Base-by-base conservation (phyloP, 352 stramenopile genomes). In the Phytophthora colocasiae region DNA sequence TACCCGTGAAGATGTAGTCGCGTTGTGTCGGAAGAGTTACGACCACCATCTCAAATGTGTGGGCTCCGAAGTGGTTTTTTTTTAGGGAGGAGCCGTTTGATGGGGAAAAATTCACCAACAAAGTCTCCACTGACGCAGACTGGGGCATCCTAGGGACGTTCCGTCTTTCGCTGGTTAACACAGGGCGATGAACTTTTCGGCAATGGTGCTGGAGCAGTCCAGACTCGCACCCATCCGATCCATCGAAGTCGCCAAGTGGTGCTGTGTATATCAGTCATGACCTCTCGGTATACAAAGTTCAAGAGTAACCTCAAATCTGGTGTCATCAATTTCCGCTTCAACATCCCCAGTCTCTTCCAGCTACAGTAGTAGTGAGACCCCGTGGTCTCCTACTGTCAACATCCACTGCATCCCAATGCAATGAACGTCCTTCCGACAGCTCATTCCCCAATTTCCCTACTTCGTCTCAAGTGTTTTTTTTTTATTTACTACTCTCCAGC, bases 391-490 rank as follows among this genome's bases (percentile, higher is more conserved):
- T 48, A 31, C 40, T 60, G 38, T 71, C 49, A 69, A 49, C 34
- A 54, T 36, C 31, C 64, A 27, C 50, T 67, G 36, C 38, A 63
- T 36, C 31, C 22, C 31, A 36, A 14, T 14, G 31, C 31, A 36
- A 3, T 4, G 31, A 36, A 10, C 31, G 31, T 36, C 31, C 56
- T 61, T 66, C 41, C 44, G 32, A 56, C 29, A 22, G 46, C 43
- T 70, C 78, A 87, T 83, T 84, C 67, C 54, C 40, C 61, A 82
- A 79, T 59, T 71, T 68, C 17, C 50, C 24, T 32, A 50, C 57
- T 63, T 24, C 14, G 46, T 9, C 50, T 14, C 63, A 77, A 66
- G 48, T 38, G 48, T 22, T 22, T 22, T 22, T 22, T 22, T 22
- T 22, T 2, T 22, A 27, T 24, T 29, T 10, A 12, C 31, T 10